Evolutionary conservation across 208 protist genomes (phyloP).

Genomic region (Leishmania guyanensis): DNA sequence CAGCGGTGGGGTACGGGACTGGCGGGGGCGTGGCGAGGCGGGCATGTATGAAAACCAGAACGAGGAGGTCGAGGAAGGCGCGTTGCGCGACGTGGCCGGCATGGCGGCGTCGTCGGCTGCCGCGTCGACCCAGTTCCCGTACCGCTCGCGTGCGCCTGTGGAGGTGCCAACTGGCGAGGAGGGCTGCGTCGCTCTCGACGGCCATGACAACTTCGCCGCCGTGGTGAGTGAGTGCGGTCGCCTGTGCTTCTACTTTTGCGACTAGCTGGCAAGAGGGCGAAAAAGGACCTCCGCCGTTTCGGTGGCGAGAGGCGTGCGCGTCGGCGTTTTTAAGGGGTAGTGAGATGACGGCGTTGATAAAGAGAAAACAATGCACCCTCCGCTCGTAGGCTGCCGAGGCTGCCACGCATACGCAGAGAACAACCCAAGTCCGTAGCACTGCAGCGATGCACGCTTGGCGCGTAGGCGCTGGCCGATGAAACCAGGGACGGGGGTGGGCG

Average conservation of each 20-base stretch:
- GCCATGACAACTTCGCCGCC: conserved; percentile 52
- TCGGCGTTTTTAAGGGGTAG: not conserved
- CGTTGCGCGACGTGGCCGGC: conserved; percentile 20
- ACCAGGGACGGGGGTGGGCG: not conserved
- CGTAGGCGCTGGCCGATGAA: not conserved
- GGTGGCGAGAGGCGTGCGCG: not conserved
- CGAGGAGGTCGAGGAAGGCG: conserved; percentile 11
- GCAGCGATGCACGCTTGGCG: not conserved
- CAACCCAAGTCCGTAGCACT: not conserved
- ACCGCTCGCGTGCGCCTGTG: conserved; percentile 18
- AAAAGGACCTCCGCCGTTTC: not conserved
- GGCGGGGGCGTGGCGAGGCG: conserved; percentile 32
- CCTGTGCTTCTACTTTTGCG: conserved; percentile 33
- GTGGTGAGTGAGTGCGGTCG: conserved; percentile 46
- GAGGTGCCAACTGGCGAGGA: conserved; percentile 13
- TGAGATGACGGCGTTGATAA: not conserved
- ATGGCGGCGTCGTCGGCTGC: conserved; percentile 18
- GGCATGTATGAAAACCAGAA: conserved; percentile 15
- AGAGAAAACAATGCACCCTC: not conserved
- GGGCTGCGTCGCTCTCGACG: conserved; percentile 50
- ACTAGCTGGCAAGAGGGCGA: conserved; percentile 20
- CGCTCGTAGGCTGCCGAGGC: not conserved
- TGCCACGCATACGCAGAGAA: not conserved
- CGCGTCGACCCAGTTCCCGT: conserved; percentile 16
- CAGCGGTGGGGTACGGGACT: conserved; percentile 53